A percentile compares a stretch with the other conserved stretches of the same genome.
phyloP scores from a whole-genome alignment of 202 grass and related monocot genomes.

The Cymbopogon flexuosus region DNA sequence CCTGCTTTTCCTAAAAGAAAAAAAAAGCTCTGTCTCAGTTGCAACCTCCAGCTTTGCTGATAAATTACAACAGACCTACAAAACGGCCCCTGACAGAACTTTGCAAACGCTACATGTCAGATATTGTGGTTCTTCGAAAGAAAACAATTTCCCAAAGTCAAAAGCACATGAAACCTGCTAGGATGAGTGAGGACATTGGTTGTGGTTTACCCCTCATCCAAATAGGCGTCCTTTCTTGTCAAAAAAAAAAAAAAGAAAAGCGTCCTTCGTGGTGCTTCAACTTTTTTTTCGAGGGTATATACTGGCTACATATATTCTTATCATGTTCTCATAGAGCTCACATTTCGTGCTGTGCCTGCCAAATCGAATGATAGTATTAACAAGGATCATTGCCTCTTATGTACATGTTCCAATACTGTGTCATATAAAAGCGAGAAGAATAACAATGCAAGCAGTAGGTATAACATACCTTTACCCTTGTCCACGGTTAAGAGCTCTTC shows the following conservation, averaged over 20 bases:
- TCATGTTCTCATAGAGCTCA: slow-evolving; percentile 5
- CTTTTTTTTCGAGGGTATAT: neutral
- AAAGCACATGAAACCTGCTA: neutral
- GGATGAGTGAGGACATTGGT: neutral
- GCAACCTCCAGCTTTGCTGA: neutral
- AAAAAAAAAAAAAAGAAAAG: neutral
- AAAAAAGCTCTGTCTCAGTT: neutral
- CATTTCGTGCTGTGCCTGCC: slow-evolving; percentile 19
- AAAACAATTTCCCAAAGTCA: neutral
- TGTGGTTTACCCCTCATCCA: neutral
- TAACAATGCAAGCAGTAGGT: neutral
- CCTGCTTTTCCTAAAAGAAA: neutral
- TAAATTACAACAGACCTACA: neutral
- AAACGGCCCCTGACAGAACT: neutral
- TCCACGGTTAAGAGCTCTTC: slow-evolving; percentile 54
- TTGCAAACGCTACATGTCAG: neutral
- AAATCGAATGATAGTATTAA: slow-evolving; percentile 10
- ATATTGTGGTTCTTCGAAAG: neutral
- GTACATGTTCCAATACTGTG: no score
- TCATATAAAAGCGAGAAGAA: neutral
- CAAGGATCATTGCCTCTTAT: no score
- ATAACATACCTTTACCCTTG: slow-evolving; percentile 33
- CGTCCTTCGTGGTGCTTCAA: neutral
- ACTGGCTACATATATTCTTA: neutral
- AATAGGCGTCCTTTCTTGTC: neutral